Base-by-base conservation (phyloP, 495 filamentous ascomycete species). In the Aspergillus asperescens region DNA sequence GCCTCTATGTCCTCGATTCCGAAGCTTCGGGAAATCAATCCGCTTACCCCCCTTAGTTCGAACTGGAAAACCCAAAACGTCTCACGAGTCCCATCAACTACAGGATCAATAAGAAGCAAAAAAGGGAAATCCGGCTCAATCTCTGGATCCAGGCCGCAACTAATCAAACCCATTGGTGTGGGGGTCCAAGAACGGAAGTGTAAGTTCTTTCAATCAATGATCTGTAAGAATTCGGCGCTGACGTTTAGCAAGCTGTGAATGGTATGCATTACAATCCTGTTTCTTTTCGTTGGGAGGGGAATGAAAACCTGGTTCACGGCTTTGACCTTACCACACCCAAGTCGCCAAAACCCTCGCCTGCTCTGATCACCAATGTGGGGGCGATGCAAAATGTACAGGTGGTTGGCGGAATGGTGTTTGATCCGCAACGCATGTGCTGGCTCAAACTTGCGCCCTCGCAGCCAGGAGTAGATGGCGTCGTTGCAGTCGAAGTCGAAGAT, bases 351-450 rank as follows among this genome's bases (percentile, higher is more conserved):
- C 81, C 89, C 8, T 85, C 89, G 1, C 93, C 92, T 0, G 90
- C 90, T n/a, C 80, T 98, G 10, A 98, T 98, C 62, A 88, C 88
- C 48, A 93, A 95, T 61, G 84, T 93, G 55, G 82, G 85, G 44
- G 71, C 82, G 4, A 68, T 69, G 58, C 75, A 82, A 35, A 90
- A 87, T 53, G 87, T 95, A 10, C 92, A 96, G 70, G 85, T 95
- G 23, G 89, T 94, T 51, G 86, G 89, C 19, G 88, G 87, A 57
- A 98, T 98, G 93, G 84, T 98, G 20, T 98, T 97, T 66, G 93
- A 98, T 68, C 94, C 94, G 6, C 83, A 85, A 47, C 88, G 86
- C 47, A 98, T 96, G 91, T 89, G 88, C 66, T 96, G 91, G 91
- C 77, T 95, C 25, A 93, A 90, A 63, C 72, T 87, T 22, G 79